These are phyloP conservation scores for Rhynchosporium graminicola DNA, from an alignment of 2,329 filamentous ascomycete species.

Conservation along the genomic window DNA sequence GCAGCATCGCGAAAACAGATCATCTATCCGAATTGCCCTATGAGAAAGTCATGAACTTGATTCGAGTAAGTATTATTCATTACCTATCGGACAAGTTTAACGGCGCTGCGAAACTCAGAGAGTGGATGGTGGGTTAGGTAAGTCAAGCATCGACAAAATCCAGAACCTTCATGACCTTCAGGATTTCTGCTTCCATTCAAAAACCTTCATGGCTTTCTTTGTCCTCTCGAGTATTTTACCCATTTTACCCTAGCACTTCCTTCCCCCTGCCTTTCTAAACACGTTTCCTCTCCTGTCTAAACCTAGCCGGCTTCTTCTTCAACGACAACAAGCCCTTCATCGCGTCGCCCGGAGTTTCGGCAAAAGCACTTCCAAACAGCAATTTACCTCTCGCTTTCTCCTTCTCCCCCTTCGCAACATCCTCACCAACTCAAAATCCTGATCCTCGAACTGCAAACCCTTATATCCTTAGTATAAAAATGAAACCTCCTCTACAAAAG, in stretches of 20 bases:
- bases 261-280: slow-evolving; percentile 34
- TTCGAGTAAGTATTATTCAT: too few relatives aligned
- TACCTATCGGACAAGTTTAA: too few relatives aligned
- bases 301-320: slow-evolving; percentile 13
- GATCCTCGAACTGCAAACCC: slow-evolving; percentile 51
- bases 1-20: not conserved
- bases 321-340: slow-evolving; percentile 41
- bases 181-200: too few relatives aligned
- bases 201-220: too few relatives aligned
- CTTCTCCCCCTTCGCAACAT: slow-evolving; percentile 38
- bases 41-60: too few relatives aligned
- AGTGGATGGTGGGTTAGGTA: too few relatives aligned
- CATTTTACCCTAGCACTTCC: not conserved
- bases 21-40: not conserved
- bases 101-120: too few relatives aligned
- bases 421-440: slow-evolving; percentile 50
- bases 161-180: too few relatives aligned
- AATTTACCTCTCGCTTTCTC: slow-evolving; percentile 42
- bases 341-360: slow-evolving; percentile 45
- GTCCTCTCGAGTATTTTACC: too few relatives aligned
- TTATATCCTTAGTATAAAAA: slow-evolving; percentile 49
- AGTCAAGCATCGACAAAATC: too few relatives aligned
- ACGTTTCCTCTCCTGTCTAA: slow-evolving; percentile 36
- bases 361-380: slow-evolving; percentile 56
- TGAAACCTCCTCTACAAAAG: slow-evolving; percentile 46